These are phyloP conservation scores for Trifolium pratense DNA, from an alignment of 306 rosid genomes.

Conservation along the genomic window DNA sequence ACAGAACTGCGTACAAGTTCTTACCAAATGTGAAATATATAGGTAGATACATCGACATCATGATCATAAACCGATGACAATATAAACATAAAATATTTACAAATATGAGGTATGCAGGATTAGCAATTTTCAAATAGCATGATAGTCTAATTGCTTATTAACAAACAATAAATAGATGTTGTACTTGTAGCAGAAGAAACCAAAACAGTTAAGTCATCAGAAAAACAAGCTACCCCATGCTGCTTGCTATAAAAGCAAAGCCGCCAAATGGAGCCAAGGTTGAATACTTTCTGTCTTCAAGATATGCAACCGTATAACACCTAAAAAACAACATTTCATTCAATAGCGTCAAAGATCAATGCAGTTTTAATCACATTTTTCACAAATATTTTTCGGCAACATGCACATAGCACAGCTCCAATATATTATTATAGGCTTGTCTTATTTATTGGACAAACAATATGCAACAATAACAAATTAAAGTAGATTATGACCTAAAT, in stretches of 20 bases:
- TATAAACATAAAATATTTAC: conserved; percentile 12
- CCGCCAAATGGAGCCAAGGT: conserved; percentile 88
- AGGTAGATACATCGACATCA: conserved; percentile 9
- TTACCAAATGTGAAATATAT: conserved; percentile 5
- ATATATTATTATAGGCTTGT: no score
- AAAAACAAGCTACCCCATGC: conserved; percentile 93
- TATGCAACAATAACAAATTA: no score
- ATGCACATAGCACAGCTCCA: no score
- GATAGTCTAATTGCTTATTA: conserved; percentile 15
- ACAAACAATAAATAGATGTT: conserved; percentile 2
- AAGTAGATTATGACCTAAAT: no score
- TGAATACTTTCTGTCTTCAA: conserved; percentile 81
- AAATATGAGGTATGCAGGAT: neutral
- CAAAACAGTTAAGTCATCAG: conserved; percentile 39
- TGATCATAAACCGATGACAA: conserved; percentile 9
- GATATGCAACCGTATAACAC: conserved; percentile 81
- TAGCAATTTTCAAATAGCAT: no score
- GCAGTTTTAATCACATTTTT: no score
- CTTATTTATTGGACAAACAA: no score
- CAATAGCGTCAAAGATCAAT: conserved; percentile 22
- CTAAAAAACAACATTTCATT: conserved; percentile 48
- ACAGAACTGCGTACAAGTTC: neutral
- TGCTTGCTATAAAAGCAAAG: conserved; percentile 84
- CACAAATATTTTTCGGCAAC: no score
- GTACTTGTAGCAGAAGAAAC: conserved; percentile 29